Evolutionary conservation across 2,329 filamentous ascomycete genomes (phyloP).

Genomic region (Fusarium sp.): DNA sequence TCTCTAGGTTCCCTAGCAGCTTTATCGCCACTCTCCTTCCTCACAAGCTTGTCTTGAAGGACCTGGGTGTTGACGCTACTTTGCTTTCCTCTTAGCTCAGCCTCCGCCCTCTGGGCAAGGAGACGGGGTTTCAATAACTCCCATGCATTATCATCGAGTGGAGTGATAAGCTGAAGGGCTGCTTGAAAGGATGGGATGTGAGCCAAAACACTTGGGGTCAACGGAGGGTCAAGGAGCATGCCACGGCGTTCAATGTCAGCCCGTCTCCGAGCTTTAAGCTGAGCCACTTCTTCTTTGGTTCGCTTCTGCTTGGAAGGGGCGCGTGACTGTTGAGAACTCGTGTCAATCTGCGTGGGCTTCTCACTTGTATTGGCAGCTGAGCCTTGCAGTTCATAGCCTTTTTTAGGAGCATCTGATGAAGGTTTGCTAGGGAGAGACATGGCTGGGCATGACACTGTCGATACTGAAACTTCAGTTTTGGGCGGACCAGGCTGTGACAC

Average conservation of each 20-base stretch:
- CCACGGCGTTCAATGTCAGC: constrained; percentile 79
- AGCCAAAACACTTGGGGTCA: constrained; percentile 69
- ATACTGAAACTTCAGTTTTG: constrained; percentile 1
- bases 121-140: constrained; percentile 74
- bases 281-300: constrained; percentile 70
- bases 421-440: constrained; percentile 3
- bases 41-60: constrained; percentile 49
- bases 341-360: constrained; percentile 9
- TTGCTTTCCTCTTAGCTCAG: constrained; percentile 67
- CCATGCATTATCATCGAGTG: constrained; percentile 77
- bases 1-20: constrained; percentile 54
- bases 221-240: constrained; percentile 71
- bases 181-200: constrained; percentile 81
- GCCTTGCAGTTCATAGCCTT: constrained; percentile 7
- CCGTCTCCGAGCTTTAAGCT: constrained; percentile 71
- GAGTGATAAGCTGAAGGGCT: constrained; percentile 74
- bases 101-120: constrained; percentile 71
- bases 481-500: constrained; percentile 18
- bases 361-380: constrained; percentile 7
- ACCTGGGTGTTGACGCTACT: constrained; percentile 46
- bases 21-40: not conserved
- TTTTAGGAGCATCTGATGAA: not conserved
- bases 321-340: constrained; percentile 8
- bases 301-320: constrained; percentile 55
- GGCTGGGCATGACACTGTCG: not conserved